Evolutionary conservation across 2,329 filamentous ascomycete genomes (phyloP).

Genomic region (Pseudogymnoascus sp.): DNA sequence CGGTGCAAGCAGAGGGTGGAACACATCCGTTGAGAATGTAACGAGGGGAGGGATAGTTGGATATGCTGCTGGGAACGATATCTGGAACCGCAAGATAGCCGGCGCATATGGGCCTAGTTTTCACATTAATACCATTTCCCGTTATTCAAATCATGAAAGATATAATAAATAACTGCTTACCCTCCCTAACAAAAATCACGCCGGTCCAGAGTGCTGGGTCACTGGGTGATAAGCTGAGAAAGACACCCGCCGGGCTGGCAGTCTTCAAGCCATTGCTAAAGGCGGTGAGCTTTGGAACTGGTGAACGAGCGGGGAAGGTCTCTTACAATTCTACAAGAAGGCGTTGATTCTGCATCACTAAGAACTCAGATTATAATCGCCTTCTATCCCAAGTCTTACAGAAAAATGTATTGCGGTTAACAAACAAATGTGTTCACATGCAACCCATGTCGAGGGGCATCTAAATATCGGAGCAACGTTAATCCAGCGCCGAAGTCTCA

Average conservation of each 20-base stretch:
- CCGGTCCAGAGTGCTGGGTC: constrained; percentile 80
- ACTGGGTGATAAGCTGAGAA: constrained; percentile 73
- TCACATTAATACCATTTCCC: constrained; percentile 7
- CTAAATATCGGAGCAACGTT: neutral
- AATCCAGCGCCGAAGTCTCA: neutral
- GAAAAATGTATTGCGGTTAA: neutral
- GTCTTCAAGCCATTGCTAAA: constrained; percentile 69
- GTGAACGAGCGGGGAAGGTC: neutral
- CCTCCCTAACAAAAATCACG: constrained; percentile 84
- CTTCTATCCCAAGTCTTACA: neutral
- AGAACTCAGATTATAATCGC: neutral
- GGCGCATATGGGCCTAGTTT: constrained; percentile 74
- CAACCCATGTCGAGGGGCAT: neutral
- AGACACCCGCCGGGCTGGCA: constrained; percentile 77
- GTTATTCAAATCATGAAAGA: constrained; percentile 9
- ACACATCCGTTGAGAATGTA: constrained; percentile 86
- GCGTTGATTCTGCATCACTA: constrained; percentile 1
- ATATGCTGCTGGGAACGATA: constrained; percentile 77
- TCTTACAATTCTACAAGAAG: constrained; percentile 3
- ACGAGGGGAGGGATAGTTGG: constrained; percentile 73
- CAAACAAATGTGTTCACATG: neutral
- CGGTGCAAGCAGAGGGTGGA: constrained; percentile 87
- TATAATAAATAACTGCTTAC: constrained; percentile 38
- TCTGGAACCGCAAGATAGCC: constrained; percentile 80
- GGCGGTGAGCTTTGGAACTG: neutral